Evolutionary conservation across 805 yeast genomes (phyloP), one percentile per base, ranked within the genome.

Genomic region (Kodamaea nitidulidarum): DNA sequence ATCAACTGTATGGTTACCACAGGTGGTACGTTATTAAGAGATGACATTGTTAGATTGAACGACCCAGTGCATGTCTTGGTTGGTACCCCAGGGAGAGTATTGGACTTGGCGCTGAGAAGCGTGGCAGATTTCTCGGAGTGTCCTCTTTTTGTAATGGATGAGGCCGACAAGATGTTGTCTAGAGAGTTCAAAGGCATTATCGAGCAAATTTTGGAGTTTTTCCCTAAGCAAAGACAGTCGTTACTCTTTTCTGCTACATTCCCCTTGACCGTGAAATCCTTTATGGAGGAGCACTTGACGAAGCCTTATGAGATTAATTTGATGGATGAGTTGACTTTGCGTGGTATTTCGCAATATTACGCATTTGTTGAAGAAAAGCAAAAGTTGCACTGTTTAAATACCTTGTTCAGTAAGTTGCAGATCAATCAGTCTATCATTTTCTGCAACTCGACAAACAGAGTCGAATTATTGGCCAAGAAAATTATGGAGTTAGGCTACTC

Each of bases 291-390:
- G 51, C 95, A 91, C 65, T 76, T 93, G 59, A 80, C 77, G 54
- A 84, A 86, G 56, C 98, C 98, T 11, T 88, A 87, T 60, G 97
- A 91, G 63, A 90, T 93, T 62, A 93, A 93, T 63, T 71, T 93
- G 49, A 93, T 93, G 98, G 98, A 93, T 60, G 98, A 93, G 67
- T 76, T 93, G 55, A 93, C 98, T 7, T 73, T 93, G 48, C 81
- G 88, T 56, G 98, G 98, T 73, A 88, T 93, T 54, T 87, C 97
- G 2, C 98, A 93, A 67, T 93, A 83, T 65, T 93, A 93, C 59
- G 98, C 98, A n/a, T 93, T 88, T 59, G 96, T 93, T 31, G 98
- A 93, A 62, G 98, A 91, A 64, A 83, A 81, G 54, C 96, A 93
- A 70, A 93, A 93, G 65, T 75, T 93, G 48, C 96, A 93, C 61